Evolutionary conservation across 2,329 filamentous ascomycete species (phyloP).

Genomic region (Coniochaeta ligniaria): DNA sequence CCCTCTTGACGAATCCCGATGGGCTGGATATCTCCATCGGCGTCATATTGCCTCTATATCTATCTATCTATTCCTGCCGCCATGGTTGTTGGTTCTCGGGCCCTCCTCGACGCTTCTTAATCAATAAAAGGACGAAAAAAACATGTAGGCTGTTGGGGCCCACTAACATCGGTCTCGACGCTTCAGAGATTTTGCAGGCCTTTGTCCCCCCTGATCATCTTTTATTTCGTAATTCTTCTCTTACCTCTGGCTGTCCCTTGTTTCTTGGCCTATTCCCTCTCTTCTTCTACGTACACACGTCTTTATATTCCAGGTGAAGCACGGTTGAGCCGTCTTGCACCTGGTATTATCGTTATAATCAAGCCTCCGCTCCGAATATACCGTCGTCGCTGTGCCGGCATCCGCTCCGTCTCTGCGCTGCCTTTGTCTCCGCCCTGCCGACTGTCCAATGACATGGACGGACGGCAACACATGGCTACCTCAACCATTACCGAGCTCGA

Average conservation of each 20-base stretch:
- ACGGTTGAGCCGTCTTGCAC: background rate
- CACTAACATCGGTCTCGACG: background rate
- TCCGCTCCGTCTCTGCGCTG: background rate
- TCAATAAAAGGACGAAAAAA: background rate
- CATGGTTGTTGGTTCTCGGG: background rate
- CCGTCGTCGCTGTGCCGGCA: background rate
- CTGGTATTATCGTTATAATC: background rate
- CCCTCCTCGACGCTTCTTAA: background rate
- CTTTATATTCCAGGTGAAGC: background rate
- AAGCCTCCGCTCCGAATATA: background rate
- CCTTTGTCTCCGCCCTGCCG: background rate
- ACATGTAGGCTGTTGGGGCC: background rate
- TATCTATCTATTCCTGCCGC: slow-evolving; percentile 1
- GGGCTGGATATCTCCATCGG: slow-evolving; percentile 2
- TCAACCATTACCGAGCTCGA: slow-evolving; percentile 39
- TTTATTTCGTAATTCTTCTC: background rate
- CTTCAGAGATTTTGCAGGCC: background rate
- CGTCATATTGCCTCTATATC: slow-evolving; percentile 3
- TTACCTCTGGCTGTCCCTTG: background rate
- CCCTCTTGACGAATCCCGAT: background rate
- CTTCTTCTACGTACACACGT: background rate
- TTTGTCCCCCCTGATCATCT: background rate
- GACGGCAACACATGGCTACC: slow-evolving; percentile 24
- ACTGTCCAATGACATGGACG: slow-evolving; percentile 25
- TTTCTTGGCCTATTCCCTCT: background rate